phyloP scores from a whole-genome alignment of 179 eudicot species.

The Nepenthes alata region DNA sequence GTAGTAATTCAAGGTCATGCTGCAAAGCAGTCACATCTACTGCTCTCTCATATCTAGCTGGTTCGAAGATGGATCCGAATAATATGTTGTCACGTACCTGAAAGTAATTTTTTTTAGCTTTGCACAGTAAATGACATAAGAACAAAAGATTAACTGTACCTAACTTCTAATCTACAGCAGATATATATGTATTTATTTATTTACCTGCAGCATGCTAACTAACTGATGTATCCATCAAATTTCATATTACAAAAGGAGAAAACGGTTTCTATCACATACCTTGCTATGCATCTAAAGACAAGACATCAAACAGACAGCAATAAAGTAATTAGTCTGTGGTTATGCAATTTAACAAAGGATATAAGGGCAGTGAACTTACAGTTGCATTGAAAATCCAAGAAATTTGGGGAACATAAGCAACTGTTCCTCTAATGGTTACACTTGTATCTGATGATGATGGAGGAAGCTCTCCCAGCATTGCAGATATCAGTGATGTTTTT shows the following conservation, averaged over 20 bases:
- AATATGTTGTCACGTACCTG: constrained; percentile 91
- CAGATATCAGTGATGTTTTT: constrained; percentile 82
- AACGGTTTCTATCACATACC: background rate
- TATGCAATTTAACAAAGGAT: background rate
- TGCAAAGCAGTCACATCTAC: constrained; percentile 65
- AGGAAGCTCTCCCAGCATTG: constrained; percentile 96
- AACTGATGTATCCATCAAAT: too few relatives aligned
- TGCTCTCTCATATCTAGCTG: constrained; percentile 60
- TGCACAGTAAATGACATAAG: background rate
- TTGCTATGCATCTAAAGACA: background rate
- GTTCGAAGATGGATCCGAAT: constrained; percentile 61
- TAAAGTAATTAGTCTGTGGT: background rate
- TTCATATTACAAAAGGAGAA: too few relatives aligned
- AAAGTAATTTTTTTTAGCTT: constrained; percentile 4
- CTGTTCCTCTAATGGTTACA: constrained; percentile 70
- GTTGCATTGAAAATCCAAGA: constrained; percentile 99
- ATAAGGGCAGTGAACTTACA: constrained; percentile 33
- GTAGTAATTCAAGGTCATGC: constrained; percentile 76
- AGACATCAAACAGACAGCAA: background rate
- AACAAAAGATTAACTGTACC: background rate
- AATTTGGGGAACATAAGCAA: constrained; percentile 87
- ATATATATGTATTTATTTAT: too few relatives aligned
- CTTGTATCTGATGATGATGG: constrained; percentile 42
- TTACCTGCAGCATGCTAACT: too few relatives aligned
- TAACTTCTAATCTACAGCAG: background rate